phyloP scores from a whole-genome alignment of 768 basidiomycete genomes.

The Xanthoconium stramineum region DNA sequence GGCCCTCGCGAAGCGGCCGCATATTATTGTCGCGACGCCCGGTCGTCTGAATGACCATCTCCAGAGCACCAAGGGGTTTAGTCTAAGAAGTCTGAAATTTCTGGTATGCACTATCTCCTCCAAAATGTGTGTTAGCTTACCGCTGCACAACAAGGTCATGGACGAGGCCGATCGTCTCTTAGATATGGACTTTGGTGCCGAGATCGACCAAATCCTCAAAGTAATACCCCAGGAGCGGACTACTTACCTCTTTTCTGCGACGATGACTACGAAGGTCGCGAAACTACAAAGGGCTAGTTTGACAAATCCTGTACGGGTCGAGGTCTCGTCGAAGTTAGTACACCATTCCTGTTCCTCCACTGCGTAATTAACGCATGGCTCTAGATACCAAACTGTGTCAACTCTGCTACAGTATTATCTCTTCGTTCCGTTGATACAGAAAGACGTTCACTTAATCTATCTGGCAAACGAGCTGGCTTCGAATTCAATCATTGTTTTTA shows the following conservation, averaged over 20 bases:
- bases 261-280: constrained; percentile 98
- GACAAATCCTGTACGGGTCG: constrained; percentile 88
- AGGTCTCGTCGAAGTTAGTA: constrained; percentile 87
- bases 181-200: constrained; percentile 95
- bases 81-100: constrained; percentile 79
- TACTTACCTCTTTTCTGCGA: constrained; percentile 96
- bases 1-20: constrained; percentile 89
- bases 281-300: constrained; percentile 94
- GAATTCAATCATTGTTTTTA: constrained; percentile 95
- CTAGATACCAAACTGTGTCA: constrained; percentile 93
- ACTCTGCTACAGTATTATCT: constrained; percentile 96
- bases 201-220: constrained; percentile 95
- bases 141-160: constrained; percentile 62
- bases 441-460: constrained; percentile 89
- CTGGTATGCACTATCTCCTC: constrained; percentile 51
- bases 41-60: constrained; percentile 91
- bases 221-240: constrained; percentile 91
- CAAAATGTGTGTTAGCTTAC: not conserved
- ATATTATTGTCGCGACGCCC: constrained; percentile 93
- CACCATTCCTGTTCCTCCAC: not conserved
- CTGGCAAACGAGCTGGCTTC: constrained; percentile 85
- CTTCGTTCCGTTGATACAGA: constrained; percentile 86
- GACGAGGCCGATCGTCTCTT: constrained; percentile 95
- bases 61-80: constrained; percentile 97
- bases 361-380: not conserved